Evolutionary conservation across 306 rosid species (phyloP).

Genomic region (Datisca glomerata): DNA sequence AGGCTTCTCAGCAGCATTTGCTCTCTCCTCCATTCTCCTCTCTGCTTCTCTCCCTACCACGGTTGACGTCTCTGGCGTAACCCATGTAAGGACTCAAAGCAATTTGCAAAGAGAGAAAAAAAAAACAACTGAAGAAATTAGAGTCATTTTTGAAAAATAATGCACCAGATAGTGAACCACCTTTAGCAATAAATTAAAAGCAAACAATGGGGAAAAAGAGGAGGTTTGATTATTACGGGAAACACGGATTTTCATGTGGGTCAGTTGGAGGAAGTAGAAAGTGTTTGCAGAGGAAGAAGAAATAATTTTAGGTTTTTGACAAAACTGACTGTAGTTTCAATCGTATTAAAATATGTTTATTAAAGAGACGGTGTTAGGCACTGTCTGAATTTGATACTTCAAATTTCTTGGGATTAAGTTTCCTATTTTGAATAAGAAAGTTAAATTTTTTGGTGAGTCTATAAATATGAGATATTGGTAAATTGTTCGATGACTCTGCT

Average conservation of each 20-base stretch:
- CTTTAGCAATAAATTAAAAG: conserved; percentile 70
- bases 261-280: no score
- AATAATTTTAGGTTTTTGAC: no score
- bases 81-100: conserved; percentile 92
- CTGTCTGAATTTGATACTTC: no score
- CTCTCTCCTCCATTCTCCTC: conserved; percentile 79
- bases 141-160: conserved; percentile 55
- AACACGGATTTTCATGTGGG: conserved; percentile 73
- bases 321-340: no score
- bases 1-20: conserved; percentile 79
- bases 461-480: no score
- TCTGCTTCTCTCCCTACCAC: conserved; percentile 68
- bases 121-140: conserved; percentile 61
- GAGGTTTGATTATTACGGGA: conserved; percentile 70
- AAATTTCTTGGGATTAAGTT: no score
- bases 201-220: conserved; percentile 81
- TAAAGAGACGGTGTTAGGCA: no score
- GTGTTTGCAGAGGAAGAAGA: no score
- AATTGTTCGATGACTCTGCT: no score
- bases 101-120: conserved; percentile 82
- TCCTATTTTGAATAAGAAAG: no score
- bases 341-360: no score
- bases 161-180: conserved; percentile 79
- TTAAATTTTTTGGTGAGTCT: no score
- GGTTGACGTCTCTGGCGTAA: conserved; percentile 82